Evolutionary conservation across 2,329 filamentous ascomycete species (phyloP).

Genomic region (Aquanectria penicillioides): DNA sequence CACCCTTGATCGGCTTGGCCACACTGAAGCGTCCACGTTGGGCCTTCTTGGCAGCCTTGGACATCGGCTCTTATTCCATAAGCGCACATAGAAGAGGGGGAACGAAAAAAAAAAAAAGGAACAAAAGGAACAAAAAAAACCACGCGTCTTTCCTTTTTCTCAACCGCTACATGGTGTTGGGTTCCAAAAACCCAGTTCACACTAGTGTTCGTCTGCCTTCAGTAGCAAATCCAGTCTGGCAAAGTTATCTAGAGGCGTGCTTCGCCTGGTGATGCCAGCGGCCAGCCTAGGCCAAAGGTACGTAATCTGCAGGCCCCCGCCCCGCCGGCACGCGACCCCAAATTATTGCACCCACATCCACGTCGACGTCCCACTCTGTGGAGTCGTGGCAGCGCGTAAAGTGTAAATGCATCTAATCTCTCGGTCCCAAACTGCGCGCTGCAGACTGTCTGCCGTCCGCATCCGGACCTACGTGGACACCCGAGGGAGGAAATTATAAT

Average conservation of each 20-base stretch:
- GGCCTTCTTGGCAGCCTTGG: neutral
- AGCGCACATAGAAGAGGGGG: no score
- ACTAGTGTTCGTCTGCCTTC: no score
- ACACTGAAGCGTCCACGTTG: slow-evolving; percentile 15
- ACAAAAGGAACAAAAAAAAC: no score
- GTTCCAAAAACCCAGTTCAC: no score
- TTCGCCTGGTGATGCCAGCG: neutral
- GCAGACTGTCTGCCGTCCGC: neutral
- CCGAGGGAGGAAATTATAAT: neutral
- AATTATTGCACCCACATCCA: slow-evolving; percentile 16
- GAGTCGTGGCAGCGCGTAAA: slow-evolving; percentile 29
- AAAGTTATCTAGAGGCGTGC: neutral
- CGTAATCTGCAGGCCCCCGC: slow-evolving; percentile 14
- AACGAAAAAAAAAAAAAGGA: neutral
- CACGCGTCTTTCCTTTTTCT: no score
- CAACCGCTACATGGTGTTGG: no score
- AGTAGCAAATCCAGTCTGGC: no score
- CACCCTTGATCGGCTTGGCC: slow-evolving; percentile 10
- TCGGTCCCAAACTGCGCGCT: neutral
- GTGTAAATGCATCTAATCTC: slow-evolving; percentile 14
- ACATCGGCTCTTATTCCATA: no score
- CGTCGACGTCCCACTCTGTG: slow-evolving; percentile 9
- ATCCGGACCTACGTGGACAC: slow-evolving; percentile 1
- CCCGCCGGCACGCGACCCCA: slow-evolving; percentile 23
- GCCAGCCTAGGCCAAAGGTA: no score